Base-by-base conservation (phyloP, 2,329 filamentous ascomycete species). In the Ascochyta lentis region DNA sequence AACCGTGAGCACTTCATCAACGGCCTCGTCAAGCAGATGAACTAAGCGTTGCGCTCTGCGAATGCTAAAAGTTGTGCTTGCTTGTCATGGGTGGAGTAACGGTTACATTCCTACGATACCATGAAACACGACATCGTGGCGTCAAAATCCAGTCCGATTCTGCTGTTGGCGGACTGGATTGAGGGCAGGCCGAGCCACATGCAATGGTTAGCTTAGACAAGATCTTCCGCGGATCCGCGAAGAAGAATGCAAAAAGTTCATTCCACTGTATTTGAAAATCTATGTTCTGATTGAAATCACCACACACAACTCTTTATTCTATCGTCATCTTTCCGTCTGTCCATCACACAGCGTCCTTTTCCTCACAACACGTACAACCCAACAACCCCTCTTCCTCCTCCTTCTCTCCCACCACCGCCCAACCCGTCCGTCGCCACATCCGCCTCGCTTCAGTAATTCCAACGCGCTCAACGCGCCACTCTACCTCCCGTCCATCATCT, bases 1-100 rank as follows among this genome's bases (percentile, higher is more conserved):
- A 98, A 99, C 89, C 91, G 95, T 70, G 95, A 99, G 87, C 91
- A 97, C 77, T 89, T 94, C 85, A 97, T 99, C 88, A 98, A 97
- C 84, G 85, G 81, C 75, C 88, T 98, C 77, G 89, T 99, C 84
- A 89, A 91, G 82, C 92, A 96, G 85, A 99, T 98, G 95, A 98
- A 98, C 89, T 99, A 96, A 66, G 63, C 61, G 31, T 45, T 26
- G 35, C 26, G 13, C 24, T 27, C 29, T 3, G 24, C 39, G 23
- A 16, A 26, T 26, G 37, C 16, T 19, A 12, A 49, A 49, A 49
- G 54, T 51, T 55, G 78, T 59, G 39, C 55, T 56, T 54, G 44
- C 40, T 46, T 61, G 54, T 57, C 53, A 59, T 65, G 63, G 68
- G 58, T 63, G 69, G 66, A 64, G 65, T 68, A 60, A 68, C 56